Percentiles rank a stretch among this genome's conserved stretches.
Evolutionary conservation across 2,329 filamentous ascomycete genomes (phyloP).

Genomic region (Exophiala bonariae): DNA sequence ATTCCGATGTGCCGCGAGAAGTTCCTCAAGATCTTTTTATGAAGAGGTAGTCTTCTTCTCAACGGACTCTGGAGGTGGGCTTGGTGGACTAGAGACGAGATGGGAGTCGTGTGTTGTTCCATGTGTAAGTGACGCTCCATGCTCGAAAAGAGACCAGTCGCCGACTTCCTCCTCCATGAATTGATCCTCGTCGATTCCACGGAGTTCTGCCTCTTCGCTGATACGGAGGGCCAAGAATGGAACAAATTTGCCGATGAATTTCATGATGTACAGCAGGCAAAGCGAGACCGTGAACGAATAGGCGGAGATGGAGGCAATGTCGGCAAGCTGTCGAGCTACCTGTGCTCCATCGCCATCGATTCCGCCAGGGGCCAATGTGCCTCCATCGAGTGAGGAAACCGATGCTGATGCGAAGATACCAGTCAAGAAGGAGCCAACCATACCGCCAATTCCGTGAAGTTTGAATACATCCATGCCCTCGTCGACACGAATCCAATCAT

Average conservation of each 20-base stretch:
- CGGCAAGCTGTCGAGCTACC: slow-evolving; percentile 56
- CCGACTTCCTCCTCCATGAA: slow-evolving; percentile 59
- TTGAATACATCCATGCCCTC: slow-evolving; percentile 61
- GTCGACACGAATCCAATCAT: slow-evolving; percentile 55
- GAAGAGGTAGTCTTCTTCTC: slow-evolving; percentile 1
- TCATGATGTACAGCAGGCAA: slow-evolving; percentile 53
- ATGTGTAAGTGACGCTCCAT: neutral
- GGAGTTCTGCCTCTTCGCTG: slow-evolving; percentile 54
- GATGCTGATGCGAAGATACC: slow-evolving; percentile 53
- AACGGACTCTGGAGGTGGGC: neutral
- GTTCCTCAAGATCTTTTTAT: neutral
- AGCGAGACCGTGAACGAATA: slow-evolving; percentile 56
- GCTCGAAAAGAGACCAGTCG: slow-evolving; percentile 44
- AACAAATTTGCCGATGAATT: slow-evolving; percentile 41
- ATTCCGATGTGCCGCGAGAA: too few species aligned
- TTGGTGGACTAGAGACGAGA: slow-evolving; percentile 1
- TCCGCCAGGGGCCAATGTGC: slow-evolving; percentile 44
- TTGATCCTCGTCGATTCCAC: slow-evolving; percentile 54
- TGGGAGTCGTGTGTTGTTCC: neutral
- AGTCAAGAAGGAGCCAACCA: slow-evolving; percentile 58
- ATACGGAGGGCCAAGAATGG: slow-evolving; percentile 56
- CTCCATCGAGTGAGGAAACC: slow-evolving; percentile 48
- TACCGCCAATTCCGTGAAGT: slow-evolving; percentile 44
- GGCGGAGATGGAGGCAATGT: slow-evolving; percentile 52
- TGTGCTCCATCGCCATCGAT: slow-evolving; percentile 59